These are phyloP conservation scores for Fraxinus americana DNA, from an alignment of 257 asterid genomes.

Conservation along the genomic window DNA sequence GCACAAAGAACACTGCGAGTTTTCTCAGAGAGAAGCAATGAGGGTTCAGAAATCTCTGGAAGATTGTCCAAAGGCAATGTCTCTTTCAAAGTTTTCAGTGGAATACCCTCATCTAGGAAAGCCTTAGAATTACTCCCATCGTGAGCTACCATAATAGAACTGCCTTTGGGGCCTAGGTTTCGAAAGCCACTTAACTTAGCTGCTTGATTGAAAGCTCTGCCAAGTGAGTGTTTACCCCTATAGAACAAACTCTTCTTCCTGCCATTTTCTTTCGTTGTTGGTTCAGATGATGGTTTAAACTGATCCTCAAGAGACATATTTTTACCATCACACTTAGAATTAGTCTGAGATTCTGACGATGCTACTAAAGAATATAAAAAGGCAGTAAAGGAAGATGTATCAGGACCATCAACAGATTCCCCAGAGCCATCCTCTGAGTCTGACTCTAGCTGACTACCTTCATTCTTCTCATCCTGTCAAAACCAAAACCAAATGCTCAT, in stretches of 20 bases:
- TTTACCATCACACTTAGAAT: slow-evolving; percentile 33
- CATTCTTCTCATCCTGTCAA: slow-evolving; percentile 54
- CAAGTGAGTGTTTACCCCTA: slow-evolving; percentile 76
- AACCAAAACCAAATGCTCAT: slow-evolving; percentile 10
- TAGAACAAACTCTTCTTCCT: slow-evolving; percentile 67
- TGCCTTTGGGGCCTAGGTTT: slow-evolving; percentile 50
- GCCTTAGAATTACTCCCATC: slow-evolving; percentile 38
- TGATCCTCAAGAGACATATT: slow-evolving; percentile 37
- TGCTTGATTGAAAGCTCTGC: slow-evolving; percentile 66
- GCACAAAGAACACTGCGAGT: slow-evolving; percentile 57
- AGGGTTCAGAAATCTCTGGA: slow-evolving; percentile 87
- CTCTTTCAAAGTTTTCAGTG: slow-evolving; percentile 50
- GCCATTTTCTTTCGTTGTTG: slow-evolving; percentile 52
- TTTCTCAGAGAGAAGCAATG: slow-evolving; percentile 82
- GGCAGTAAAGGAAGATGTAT: slow-evolving; percentile 91
- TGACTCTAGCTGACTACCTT: slow-evolving; percentile 45
- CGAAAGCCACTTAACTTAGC: slow-evolving; percentile 69
- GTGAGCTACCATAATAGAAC: slow-evolving; percentile 46
- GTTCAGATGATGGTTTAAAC: slow-evolving; percentile 46
- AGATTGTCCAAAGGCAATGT: slow-evolving; percentile 36
- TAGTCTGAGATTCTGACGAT: slow-evolving; percentile 52
- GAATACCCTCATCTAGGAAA: slow-evolving; percentile 44
- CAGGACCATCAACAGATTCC: slow-evolving; percentile 75
- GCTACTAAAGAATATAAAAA: slow-evolving; percentile 77
- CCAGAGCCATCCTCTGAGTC: slow-evolving; percentile 45